Base-by-base conservation (phyloP, 768 basidiomycete species). In the Porpolomopsis calyptriformis region DNA sequence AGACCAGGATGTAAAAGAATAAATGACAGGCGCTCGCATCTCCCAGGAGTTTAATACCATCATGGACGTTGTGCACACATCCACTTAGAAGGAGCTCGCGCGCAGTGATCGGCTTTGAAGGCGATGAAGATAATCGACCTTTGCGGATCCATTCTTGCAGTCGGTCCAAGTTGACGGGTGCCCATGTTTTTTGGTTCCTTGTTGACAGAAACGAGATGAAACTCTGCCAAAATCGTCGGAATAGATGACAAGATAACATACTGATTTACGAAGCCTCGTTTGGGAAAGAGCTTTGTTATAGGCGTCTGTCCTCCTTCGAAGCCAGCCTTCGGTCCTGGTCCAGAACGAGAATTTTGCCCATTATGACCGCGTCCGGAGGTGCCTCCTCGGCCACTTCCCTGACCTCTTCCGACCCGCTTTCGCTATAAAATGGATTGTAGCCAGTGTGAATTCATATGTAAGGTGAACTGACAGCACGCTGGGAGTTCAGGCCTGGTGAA, bases 251-350 rank as follows among this genome's bases (percentile, higher is more conserved):
- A n/a, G 11, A 14, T n/a, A 20, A 74, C 87, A 57, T 55, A 96
- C 94, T 78, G 77, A 65, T 96, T 98, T 48, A 82, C 77, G 63
- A 98, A 98, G 38, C 96, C 96, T 39, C 79, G 76, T 70, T 99
- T 99, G 4, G 96, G 96, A 58, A 93, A 86, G 36, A 81, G 69
- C 52, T 89, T 82, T 4, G 86, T 83, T 45, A 98, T 79, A 11
- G 94, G 88, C 4, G 94, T 97, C 62, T 97, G 94, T 51, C 96
- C 96, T 59, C 96, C 96, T 64, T 97, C 96, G 52, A 97, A 99
- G 4, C 88, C 82, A 22, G 78, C 72, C 54, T 74, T 77, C 24
- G 89, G 85, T 4, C 90, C 87, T 48, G 83, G 80, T 1, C 93
- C 93, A 4, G 89, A 79, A 51, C 94, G 80, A 29, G 96, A 83